These are phyloP conservation scores for Candida sanyaensis DNA, from an alignment of 1,139 yeast genomes.

Conservation along the genomic window DNA sequence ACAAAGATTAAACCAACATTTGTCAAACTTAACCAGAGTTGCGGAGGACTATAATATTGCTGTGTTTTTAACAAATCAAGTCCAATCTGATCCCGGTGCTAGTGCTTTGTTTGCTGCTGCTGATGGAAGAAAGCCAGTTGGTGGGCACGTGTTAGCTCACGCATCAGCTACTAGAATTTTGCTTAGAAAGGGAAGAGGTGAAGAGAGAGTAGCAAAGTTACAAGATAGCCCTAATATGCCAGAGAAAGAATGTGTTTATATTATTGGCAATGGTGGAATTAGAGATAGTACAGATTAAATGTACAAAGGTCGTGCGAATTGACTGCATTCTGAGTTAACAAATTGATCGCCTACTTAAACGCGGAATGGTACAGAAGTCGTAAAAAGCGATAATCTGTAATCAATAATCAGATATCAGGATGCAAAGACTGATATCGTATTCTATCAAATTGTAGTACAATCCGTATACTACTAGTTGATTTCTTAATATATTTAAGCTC, in stretches of 20 bases:
- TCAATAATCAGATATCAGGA: too few species aligned
- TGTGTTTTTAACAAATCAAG: conserved; percentile 62
- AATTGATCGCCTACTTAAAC: too few species aligned
- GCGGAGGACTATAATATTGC: conserved; percentile 64
- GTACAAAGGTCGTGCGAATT: background rate
- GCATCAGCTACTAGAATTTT: conserved; percentile 64
- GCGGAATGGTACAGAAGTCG: too few species aligned
- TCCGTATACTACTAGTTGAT: too few species aligned
- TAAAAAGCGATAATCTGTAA: too few species aligned
- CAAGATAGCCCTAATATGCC: conserved; percentile 69
- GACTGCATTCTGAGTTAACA: background rate
- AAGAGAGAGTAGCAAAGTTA: conserved; percentile 62
- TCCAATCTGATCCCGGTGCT: conserved; percentile 71
- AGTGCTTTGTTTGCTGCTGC: conserved; percentile 64
- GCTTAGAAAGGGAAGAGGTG: conserved; percentile 63
- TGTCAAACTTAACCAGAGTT: conserved; percentile 50
- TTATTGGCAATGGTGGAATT: conserved; percentile 55
- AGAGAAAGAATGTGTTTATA: conserved; percentile 56
- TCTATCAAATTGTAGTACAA: too few species aligned
- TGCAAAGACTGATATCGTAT: too few species aligned
- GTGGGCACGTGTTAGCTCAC: conserved; percentile 66
- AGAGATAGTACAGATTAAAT: conserved; percentile 36
- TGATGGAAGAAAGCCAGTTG: conserved; percentile 67
- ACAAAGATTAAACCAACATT: conserved; percentile 59
- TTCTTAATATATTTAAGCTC: too few species aligned